Percentiles rank a stretch among this genome's conserved stretches.
Conservation (phyloP, 345 rosid genomes). For the Salix caprea region DNA sequence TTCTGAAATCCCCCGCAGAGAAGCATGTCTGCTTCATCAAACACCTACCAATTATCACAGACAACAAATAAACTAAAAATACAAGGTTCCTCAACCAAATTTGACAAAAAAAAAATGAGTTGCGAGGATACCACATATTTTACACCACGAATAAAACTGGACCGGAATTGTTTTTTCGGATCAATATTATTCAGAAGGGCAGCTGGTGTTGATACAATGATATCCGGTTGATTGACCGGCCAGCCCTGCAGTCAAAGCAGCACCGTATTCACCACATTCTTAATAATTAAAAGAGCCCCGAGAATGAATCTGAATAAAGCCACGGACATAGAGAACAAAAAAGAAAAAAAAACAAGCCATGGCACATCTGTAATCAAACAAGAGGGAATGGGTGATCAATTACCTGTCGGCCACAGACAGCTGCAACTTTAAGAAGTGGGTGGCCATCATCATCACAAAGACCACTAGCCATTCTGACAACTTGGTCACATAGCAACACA, state of each 20-base stretch:
- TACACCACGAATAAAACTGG: conserved; percentile 57
- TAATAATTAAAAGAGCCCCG: neutral
- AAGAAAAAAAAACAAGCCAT: neutral
- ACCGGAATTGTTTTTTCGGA: conserved; percentile 43
- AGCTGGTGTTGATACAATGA: conserved; percentile 86
- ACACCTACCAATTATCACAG: conserved; percentile 50
- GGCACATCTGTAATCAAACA: neutral
- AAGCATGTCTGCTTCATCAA: conserved; percentile 99
- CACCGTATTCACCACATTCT: conserved; percentile 2
- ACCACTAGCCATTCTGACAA: conserved; percentile 77
- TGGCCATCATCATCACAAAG: conserved; percentile 58
- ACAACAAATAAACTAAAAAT: neutral
- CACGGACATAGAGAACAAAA: neutral
- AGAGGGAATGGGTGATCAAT: neutral
- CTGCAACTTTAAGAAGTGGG: conserved; percentile 57
- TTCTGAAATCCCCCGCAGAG: conserved; percentile 85
- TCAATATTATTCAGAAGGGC: conserved; percentile 79
- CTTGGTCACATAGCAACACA: conserved; percentile 84
- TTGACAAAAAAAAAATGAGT: neutral
- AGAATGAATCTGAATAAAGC: neutral
- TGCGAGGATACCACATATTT: conserved; percentile 64
- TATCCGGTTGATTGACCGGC: conserved; percentile 68
- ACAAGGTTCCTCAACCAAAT: neutral
- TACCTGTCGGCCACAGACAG: conserved; percentile 84
- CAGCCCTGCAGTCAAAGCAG: conserved; percentile 62